A percentile compares a stretch with the other conserved stretches of the same genome.
phyloP scores from a whole-genome alignment of 768 basidiomycete genomes.

The Tylopilus balloui region DNA sequence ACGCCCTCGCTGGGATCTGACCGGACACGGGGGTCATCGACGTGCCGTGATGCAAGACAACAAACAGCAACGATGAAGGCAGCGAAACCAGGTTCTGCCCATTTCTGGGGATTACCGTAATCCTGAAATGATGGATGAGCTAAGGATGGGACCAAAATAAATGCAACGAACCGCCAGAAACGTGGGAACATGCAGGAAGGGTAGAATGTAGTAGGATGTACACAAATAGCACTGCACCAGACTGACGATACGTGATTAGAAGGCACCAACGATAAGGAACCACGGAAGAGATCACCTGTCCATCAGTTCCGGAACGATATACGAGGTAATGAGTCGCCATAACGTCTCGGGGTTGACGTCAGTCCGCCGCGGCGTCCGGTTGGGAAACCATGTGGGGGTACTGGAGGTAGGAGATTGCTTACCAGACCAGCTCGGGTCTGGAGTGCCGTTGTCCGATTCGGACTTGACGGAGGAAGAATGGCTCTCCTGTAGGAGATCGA shows the following conservation, averaged over 20 bases:
- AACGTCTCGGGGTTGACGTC: constrained; percentile 83
- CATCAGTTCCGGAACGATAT: constrained; percentile 88
- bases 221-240: constrained; percentile 83
- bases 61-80: constrained; percentile 92
- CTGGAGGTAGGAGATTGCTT: constrained; percentile 35
- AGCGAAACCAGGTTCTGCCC: constrained; percentile 93
- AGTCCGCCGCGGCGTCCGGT: constrained; percentile 66
- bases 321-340: constrained; percentile 84
- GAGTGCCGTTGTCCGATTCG: constrained; percentile 28
- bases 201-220: constrained; percentile 89
- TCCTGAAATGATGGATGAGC: constrained; percentile 47
- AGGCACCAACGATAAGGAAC: constrained; percentile 6
- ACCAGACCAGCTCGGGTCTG: constrained; percentile 28
- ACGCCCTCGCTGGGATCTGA: constrained; percentile 76
- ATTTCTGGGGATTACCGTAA: constrained; percentile 91
- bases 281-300: constrained; percentile 59
- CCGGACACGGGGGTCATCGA: constrained; percentile 87
- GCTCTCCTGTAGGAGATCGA: constrained; percentile 77
- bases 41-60: constrained; percentile 86
- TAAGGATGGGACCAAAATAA: constrained; percentile 6
- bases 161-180: constrained; percentile 62
- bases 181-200: constrained; percentile 87
- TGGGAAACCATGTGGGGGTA: constrained; percentile 71
- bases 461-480: constrained; percentile 44
- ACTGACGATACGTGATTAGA: constrained; percentile 35